These are phyloP conservation scores for Pythium dissotocum DNA, from an alignment of 352 stramenopile genomes.

Conservation along the genomic window DNA sequence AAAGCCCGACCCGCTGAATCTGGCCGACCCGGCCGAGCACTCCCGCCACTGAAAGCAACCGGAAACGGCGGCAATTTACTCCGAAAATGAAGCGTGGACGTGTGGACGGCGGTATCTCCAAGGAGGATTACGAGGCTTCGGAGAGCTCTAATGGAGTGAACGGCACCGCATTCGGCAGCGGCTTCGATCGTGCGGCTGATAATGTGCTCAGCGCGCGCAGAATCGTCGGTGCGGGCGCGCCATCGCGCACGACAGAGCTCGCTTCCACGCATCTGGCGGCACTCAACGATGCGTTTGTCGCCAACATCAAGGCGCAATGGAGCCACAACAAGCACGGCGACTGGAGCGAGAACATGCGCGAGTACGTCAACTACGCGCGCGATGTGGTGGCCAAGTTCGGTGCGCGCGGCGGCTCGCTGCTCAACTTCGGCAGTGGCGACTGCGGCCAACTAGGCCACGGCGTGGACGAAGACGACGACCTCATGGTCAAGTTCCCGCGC, in stretches of 20 bases:
- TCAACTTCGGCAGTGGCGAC: constrained; percentile 92
- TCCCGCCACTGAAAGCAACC: constrained; percentile 2
- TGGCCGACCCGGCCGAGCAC: background rate
- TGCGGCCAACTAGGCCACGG: constrained; percentile 91
- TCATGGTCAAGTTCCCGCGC: constrained; percentile 78
- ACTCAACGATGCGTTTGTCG: constrained; percentile 70
- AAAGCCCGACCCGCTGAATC: background rate
- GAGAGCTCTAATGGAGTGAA: constrained; percentile 11
- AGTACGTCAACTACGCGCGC: constrained; percentile 75
- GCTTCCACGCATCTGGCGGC: constrained; percentile 51
- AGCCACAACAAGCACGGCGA: constrained; percentile 57
- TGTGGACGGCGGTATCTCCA: constrained; percentile 67
- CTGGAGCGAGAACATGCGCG: constrained; percentile 78
- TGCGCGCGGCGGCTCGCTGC: constrained; percentile 38
- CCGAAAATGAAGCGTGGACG: constrained; percentile 67
- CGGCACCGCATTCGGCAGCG: constrained; percentile 7
- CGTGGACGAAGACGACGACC: constrained; percentile 75
- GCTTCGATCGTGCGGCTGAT: constrained; percentile 42
- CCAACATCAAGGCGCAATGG: constrained; percentile 63
- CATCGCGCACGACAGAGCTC: constrained; percentile 13
- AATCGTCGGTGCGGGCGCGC: constrained; percentile 32
- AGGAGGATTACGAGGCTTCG: constrained; percentile 71
- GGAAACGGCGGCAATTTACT: background rate
- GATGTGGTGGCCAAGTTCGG: constrained; percentile 66
- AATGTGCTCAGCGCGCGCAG: constrained; percentile 53